Conservation (phyloP, 2,329 filamentous ascomycete species). For the Colletotrichum chlorophyti region DNA sequence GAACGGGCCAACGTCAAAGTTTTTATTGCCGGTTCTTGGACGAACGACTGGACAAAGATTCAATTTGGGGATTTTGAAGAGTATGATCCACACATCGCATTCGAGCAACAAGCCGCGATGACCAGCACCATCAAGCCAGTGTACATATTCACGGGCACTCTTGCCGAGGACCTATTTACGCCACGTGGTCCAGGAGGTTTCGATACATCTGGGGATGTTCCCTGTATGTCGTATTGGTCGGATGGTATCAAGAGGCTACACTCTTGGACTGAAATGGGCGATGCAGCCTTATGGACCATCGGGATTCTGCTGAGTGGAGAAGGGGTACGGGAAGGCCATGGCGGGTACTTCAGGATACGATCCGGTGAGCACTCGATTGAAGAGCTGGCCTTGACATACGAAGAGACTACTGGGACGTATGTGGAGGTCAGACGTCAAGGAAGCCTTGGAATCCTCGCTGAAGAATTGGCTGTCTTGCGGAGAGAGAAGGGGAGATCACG, state of each 20-base stretch:
- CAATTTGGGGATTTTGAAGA: constrained; percentile 37
- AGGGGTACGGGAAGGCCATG: constrained; percentile 14
- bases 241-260: constrained; percentile 4
- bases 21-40: constrained; percentile 40
- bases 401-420: constrained; percentile 6
- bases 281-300: constrained; percentile 17
- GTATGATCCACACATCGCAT: constrained; percentile 43
- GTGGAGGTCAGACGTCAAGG: constrained; percentile 10
- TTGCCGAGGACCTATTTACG: constrained; percentile 36
- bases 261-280: constrained; percentile 10
- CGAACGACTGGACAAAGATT: constrained; percentile 38
- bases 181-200: constrained; percentile 5
- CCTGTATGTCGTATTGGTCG: constrained; percentile 8
- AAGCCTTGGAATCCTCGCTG: constrained; percentile 3
- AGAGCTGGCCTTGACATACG: constrained; percentile 10
- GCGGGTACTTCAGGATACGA: constrained; percentile 16
- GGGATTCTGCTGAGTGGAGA: constrained; percentile 15
- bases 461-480: background rate
- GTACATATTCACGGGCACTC: constrained; percentile 38
- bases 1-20: constrained; percentile 41
- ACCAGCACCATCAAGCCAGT: constrained; percentile 37
- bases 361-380: constrained; percentile 13
- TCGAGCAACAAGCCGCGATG: constrained; percentile 37
- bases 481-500: background rate
- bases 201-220: background rate